These are phyloP conservation scores for Glycyrrhiza uralensis DNA, from an alignment of 306 rosid species.

Conservation along the genomic window DNA sequence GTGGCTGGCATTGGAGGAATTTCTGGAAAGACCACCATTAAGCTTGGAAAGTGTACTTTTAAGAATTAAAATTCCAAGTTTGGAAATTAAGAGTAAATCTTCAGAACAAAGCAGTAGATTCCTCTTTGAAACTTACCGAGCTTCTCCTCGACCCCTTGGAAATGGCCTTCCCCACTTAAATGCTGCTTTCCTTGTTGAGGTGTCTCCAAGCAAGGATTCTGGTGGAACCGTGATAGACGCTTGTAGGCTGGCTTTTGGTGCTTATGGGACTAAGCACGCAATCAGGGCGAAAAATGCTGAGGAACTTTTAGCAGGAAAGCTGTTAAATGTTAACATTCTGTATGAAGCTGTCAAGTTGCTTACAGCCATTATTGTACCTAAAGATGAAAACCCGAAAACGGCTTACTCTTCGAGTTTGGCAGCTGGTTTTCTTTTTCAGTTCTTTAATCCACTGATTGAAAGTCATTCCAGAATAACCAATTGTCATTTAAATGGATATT, in stretches of 20 bases:
- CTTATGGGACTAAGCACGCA: conserved; percentile 65
- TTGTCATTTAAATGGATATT: conserved; percentile 20
- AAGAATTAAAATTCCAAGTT: conserved; percentile 60
- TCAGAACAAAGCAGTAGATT: conserved; percentile 32
- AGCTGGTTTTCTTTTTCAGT: conserved; percentile 70
- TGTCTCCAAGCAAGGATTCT: conserved; percentile 49
- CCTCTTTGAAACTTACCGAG: conserved; percentile 74
- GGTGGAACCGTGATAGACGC: conserved; percentile 40
- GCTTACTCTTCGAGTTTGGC: conserved; percentile 80
- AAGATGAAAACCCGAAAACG: conserved; percentile 46
- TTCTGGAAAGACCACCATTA: conserved; percentile 62
- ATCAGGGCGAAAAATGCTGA: conserved; percentile 75
- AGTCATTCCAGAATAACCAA: conserved; percentile 17
- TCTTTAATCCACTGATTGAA: conserved; percentile 56
- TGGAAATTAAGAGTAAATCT: conserved; percentile 39
- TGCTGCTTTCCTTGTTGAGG: conserved; percentile 74
- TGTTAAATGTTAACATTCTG: conserved; percentile 45
- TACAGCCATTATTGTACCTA: conserved; percentile 47
- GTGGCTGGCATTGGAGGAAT: conserved; percentile 57
- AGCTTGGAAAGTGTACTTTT: conserved; percentile 49
- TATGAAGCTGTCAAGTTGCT: conserved; percentile 56
- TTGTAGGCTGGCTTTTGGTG: conserved; percentile 78
- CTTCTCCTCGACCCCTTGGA: conserved; percentile 86
- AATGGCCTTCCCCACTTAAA: conserved; percentile 69
- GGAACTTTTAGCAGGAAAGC: conserved; percentile 59